These are phyloP conservation scores for Strigomonas oncopelti DNA, from an alignment of 208 protist species.

Conservation along the genomic window DNA sequence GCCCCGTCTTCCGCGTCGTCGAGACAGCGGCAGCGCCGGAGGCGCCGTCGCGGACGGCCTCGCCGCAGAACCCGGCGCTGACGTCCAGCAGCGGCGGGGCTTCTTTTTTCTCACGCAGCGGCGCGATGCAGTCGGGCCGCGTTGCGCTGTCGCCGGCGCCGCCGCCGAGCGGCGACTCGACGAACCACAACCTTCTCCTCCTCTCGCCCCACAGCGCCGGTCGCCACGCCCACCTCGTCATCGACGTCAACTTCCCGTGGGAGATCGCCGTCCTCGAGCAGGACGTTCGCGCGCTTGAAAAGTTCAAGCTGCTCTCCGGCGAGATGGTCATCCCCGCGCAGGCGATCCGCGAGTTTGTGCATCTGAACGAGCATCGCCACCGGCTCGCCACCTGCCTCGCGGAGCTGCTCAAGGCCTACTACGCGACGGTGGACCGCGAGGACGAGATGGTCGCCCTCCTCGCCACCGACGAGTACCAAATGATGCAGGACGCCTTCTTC, in stretches of 20 bases:
- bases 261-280: conserved; percentile 28
- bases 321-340: conserved; percentile 11
- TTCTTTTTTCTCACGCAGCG: not conserved
- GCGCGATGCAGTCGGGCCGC: not conserved
- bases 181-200: not conserved
- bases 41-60: not conserved
- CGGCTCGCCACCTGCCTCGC: conserved; percentile 68
- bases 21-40: conserved; percentile 17
- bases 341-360: conserved; percentile 41
- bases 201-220: not conserved
- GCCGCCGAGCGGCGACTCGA: conserved; percentile 7
- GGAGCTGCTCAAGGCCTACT: conserved; percentile 67
- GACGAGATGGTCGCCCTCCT: conserved; percentile 76
- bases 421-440: conserved; percentile 64
- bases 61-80: not conserved
- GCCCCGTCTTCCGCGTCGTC: conserved; percentile 39
- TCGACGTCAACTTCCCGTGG: conserved; percentile 55
- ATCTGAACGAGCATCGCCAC: conserved; percentile 53
- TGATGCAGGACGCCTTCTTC: conserved; percentile 56
- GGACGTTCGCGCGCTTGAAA: conserved; percentile 72
- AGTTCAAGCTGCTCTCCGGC: not conserved
- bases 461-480: conserved; percentile 69
- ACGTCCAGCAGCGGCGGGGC: not conserved
- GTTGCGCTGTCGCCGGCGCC: conserved; percentile 4
- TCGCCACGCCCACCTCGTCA: conserved; percentile 5